Evolutionary conservation across 345 rosid species (phyloP).

Genomic region (Hibiscus tridactylites): DNA sequence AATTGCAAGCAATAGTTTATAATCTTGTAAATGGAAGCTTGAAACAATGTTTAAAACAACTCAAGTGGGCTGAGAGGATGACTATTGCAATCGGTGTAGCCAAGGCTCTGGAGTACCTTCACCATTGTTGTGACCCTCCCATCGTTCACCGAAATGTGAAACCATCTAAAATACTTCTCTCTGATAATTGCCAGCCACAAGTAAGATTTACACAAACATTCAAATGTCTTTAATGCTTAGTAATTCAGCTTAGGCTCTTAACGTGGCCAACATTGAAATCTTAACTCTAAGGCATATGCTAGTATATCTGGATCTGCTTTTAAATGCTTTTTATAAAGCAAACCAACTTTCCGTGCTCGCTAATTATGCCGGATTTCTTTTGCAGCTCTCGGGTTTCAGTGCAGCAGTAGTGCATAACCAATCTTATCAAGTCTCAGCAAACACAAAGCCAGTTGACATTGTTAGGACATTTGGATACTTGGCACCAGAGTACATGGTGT

Average conservation of each 20-base stretch:
- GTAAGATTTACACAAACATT: conserved; percentile 10
- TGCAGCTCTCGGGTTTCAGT: neutral
- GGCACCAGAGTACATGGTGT: conserved; percentile 38
- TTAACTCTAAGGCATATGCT: neutral
- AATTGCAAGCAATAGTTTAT: conserved; percentile 27
- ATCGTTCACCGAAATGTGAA: conserved; percentile 32
- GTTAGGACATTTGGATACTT: conserved; percentile 32
- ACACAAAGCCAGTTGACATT: conserved; percentile 16
- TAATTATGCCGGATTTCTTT: neutral
- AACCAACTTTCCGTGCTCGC: neutral
- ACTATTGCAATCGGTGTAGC: conserved; percentile 32
- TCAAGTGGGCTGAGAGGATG: conserved; percentile 29
- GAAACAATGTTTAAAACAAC: conserved; percentile 22
- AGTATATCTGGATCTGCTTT: neutral
- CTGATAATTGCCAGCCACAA: conserved; percentile 24
- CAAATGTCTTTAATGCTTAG: neutral
- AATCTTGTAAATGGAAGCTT: conserved; percentile 28
- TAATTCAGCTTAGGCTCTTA: neutral
- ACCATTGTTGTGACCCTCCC: conserved; percentile 30
- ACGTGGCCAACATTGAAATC: neutral
- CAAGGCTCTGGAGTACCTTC: conserved; percentile 35
- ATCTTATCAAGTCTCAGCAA: conserved; percentile 19
- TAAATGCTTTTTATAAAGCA: neutral
- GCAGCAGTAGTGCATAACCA: conserved; percentile 6
- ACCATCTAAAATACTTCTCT: conserved; percentile 36